These are phyloP conservation scores for Colletotrichum liriopes DNA, from an alignment of 2,329 filamentous ascomycete species.

Conservation along the genomic window DNA sequence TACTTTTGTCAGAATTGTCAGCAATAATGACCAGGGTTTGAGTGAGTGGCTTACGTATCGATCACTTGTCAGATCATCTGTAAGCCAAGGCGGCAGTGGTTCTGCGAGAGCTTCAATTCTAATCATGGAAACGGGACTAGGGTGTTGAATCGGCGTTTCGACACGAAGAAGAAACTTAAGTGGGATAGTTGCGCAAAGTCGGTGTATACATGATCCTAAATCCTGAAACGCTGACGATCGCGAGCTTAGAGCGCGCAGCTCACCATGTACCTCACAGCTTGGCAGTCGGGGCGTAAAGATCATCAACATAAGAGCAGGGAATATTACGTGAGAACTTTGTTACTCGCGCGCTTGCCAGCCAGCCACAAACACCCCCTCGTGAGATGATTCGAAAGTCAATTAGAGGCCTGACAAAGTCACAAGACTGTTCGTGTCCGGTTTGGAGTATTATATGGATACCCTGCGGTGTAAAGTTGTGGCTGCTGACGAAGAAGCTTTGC, in stretches of 20 bases:
- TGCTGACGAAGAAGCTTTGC: not conserved
- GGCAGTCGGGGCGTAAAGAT: constrained; percentile 2
- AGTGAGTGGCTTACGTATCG: not conserved
- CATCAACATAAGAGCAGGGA: not conserved
- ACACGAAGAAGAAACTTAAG: not conserved
- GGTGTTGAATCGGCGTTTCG: not conserved
- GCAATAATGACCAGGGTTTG: not conserved
- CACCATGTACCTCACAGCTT: constrained; percentile 14
- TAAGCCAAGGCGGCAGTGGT: not conserved
- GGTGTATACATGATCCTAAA: not conserved
- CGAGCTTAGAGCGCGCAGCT: not conserved
- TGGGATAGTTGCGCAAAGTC: not conserved
- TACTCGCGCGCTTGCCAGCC: not conserved
- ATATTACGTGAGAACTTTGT: constrained; percentile 34
- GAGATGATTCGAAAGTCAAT: not conserved
- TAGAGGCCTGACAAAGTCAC: not conserved
- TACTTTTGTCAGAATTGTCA: constrained; percentile 3
- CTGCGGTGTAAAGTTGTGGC: not conserved
- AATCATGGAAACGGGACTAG: not conserved
- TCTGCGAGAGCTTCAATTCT: not conserved
- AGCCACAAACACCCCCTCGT: constrained; percentile 1
- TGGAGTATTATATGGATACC: not conserved
- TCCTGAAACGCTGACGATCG: not conserved
- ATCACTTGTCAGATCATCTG: not conserved
- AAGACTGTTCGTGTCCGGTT: not conserved